Base-by-base conservation (phyloP, 495 filamentous ascomycete species). In the Daldinia loculata region DNA sequence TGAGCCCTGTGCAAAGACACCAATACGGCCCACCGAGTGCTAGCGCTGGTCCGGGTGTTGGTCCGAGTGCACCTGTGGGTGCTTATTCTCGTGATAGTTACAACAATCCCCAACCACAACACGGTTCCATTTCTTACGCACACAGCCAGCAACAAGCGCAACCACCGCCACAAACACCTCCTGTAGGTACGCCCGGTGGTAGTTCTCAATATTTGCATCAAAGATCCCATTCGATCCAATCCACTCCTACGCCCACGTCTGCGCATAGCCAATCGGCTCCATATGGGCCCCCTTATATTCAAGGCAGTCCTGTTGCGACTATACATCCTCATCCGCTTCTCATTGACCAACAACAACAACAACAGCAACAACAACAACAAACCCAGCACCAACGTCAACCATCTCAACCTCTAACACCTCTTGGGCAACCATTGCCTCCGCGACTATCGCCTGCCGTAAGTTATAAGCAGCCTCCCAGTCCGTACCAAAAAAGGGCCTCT, bases 161-260 rank as follows among this genome's bases (percentile, higher is more conserved):
- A 38, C 9, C 53, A 56, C 53, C 3, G 22, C 24, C 24, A 36
- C 84, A 87, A 61, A 86, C 84, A 66, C 82, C 84, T 34, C 82
- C 84, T 29, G 76, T 84, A 62, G 80, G 77, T 24, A 83, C 83
- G 7, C 80, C 82, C 17, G 82, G 80, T 56, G 79, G 77, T 45
- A 74, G 79, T 27, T 79, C 81, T 53, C 75, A 80, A 34, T 83
- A 81, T 67, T 76, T 79, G 38, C 79, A 81, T 14, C 80, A 84
- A 63, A 76, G 79, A 67, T 82, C 83, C 29, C 82, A 81, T 56
- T 83, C 82, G 15, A 82, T 83, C 14, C 82, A 86, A 39, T 86
- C 82, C n/a, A 84, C 82, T 17, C 79, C 87, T 24, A 89, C 87
- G 17, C 86, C 87, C 24, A 86, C 85, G 1, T 89, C 87, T 22